Evolutionary conservation across 2,329 filamentous ascomycete genomes (phyloP).

Genomic region (Hypoxylon sp.): DNA sequence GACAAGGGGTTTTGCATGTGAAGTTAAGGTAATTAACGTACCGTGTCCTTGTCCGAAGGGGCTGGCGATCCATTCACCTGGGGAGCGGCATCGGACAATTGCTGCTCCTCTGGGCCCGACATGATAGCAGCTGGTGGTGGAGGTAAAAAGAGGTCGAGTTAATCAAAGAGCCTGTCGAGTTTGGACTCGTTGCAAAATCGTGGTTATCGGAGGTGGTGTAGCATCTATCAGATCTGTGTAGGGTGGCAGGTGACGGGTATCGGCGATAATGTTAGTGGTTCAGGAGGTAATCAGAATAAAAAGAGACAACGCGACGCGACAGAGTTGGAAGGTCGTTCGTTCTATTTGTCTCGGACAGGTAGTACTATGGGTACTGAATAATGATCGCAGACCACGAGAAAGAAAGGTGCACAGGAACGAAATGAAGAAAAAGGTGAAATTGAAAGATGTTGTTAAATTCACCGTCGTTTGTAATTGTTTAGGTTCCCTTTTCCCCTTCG

Average conservation of each 20-base stretch:
- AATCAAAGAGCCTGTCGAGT: slow-evolving; percentile 14
- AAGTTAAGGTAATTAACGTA: slow-evolving; percentile 50
- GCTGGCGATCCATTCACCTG: slow-evolving; percentile 51
- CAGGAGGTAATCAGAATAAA: slow-evolving; percentile 28
- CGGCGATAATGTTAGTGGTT: slow-evolving; percentile 19
- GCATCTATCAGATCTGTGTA: slow-evolving; percentile 31
- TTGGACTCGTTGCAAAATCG: slow-evolving; percentile 13
- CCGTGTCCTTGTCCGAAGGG: slow-evolving; percentile 59
- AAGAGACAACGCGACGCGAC: slow-evolving; percentile 33
- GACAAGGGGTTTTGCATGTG: slow-evolving; percentile 29
- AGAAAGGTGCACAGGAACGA: slow-evolving; percentile 34
- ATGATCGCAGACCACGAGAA: slow-evolving; percentile 39
- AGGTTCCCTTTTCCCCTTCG: slow-evolving; percentile 43
- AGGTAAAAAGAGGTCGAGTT: slow-evolving; percentile 11
- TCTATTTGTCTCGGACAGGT: slow-evolving; percentile 15
- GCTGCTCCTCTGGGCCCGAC: slow-evolving; percentile 53
- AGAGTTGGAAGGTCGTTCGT: slow-evolving; percentile 16
- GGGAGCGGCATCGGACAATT: slow-evolving; percentile 45
- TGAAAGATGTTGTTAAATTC: slow-evolving; percentile 29
- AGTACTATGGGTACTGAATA: slow-evolving; percentile 37
- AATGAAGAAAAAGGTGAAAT: slow-evolving; percentile 29
- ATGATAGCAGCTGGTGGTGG: slow-evolving; percentile 47
- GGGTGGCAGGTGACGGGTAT: slow-evolving; percentile 10
- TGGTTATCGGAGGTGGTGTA: slow-evolving; percentile 19
- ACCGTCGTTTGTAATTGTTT: slow-evolving; percentile 45